Percentiles rank a stretch among this genome's conserved stretches.
phyloP scores from a whole-genome alignment of 1,284 basidiomycete species.

The Ustilago tritici region DNA sequence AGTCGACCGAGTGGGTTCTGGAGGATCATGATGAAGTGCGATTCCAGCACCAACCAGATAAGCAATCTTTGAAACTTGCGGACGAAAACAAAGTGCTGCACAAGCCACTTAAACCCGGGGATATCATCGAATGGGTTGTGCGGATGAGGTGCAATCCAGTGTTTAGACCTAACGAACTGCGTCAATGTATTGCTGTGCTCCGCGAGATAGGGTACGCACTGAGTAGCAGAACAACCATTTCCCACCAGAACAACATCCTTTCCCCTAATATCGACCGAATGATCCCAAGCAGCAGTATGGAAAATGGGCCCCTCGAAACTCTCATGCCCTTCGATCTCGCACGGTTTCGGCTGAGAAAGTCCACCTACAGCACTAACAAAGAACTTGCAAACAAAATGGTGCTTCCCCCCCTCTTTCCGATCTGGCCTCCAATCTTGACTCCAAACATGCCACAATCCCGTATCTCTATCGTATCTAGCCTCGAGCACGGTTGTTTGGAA shows the following conservation, averaged over 20 bases:
- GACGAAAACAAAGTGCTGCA: slow-evolving; percentile 48
- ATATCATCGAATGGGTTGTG: slow-evolving; percentile 49
- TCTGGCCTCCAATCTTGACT: slow-evolving; percentile 31
- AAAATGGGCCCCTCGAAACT: slow-evolving; percentile 66
- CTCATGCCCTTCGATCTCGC: slow-evolving; percentile 61
- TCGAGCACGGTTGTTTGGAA: slow-evolving; percentile 57
- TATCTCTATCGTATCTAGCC: slow-evolving; percentile 59
- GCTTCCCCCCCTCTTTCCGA: slow-evolving; percentile 15
- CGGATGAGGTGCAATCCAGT: slow-evolving; percentile 61
- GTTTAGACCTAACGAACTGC: slow-evolving; percentile 64
- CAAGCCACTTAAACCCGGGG: slow-evolving; percentile 61
- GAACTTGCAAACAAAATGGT: slow-evolving; percentile 65
- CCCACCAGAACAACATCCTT: slow-evolving; percentile 69
- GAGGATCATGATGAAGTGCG: slow-evolving; percentile 55
- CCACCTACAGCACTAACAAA: slow-evolving; percentile 65
- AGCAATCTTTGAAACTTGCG: slow-evolving; percentile 53
- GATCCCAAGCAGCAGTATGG: slow-evolving; percentile 70
- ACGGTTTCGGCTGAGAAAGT: slow-evolving; percentile 62
- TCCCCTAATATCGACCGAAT: slow-evolving; percentile 61
- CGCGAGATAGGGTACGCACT: slow-evolving; percentile 59
- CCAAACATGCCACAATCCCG: slow-evolving; percentile 65
- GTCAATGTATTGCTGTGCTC: slow-evolving; percentile 57
- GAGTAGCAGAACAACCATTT: slow-evolving; percentile 66
- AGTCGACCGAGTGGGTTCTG: slow-evolving; percentile 45
- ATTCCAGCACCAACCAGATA: slow-evolving; percentile 63